Evolutionary conservation across 345 rosid genomes (phyloP), one percentile per base, ranked within the genome.

Genomic region (Syzygium aromaticum): DNA sequence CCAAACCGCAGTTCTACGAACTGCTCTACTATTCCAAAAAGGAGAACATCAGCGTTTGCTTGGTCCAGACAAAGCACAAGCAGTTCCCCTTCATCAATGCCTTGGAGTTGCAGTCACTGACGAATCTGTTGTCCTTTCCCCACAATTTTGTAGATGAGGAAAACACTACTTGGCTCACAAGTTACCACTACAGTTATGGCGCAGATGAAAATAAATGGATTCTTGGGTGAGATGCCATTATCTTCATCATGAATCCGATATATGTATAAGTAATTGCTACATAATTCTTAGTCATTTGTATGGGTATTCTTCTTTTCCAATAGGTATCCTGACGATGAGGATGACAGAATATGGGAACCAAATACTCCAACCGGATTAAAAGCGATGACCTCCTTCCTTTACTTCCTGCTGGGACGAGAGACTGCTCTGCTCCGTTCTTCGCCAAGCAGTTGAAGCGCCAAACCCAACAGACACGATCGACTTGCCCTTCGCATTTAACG

Each of bases 371-470:
- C 86, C 6, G 86, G 77, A 19, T 46, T 43, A 30, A 43, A 17
- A 6, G 49, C 10, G 33, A 30, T 51, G 28, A 64, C 6, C 51
- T 14, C 51, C 63, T 15, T 52, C 84, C 15, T 12, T 6, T 56
- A 25, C 51, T 64, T 28, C 22, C n/a, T 43, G 61, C 14, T 16
- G 17, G 17, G 17, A 51, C 1, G 83, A 8, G 13, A 27, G 52
- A 19, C 54, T 52, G 51, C 87, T 85, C 15, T 52, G 38, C 33
- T 33, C 43, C 11, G 87, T 83, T 9, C 27, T 89, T n/a, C 23
- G 11, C 54, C 43, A 21, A 4, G 84, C 88, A 85, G 83, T 90
- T 40, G 64, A 85, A 84, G 89, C 89, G 11, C 84, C 28, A 51
- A 63, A 54, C n/a, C 25, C 56, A 1, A 85, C 86, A 8, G 61